Evolutionary conservation across 805 yeast genomes (phyloP).

Genomic region (Pichia pseudocactophila): DNA sequence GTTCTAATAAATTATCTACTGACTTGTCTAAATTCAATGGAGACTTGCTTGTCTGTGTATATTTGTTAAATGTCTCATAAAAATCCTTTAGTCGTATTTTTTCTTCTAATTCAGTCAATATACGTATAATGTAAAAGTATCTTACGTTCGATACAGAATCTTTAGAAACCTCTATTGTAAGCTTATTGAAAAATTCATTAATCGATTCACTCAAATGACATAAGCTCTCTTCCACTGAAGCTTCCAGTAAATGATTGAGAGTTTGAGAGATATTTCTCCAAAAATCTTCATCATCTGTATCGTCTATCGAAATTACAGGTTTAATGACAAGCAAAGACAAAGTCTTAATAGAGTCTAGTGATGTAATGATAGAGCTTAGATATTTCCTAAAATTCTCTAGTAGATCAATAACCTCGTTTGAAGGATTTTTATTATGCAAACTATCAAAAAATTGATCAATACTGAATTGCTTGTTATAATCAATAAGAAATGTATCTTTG

Average conservation of each 20-base stretch:
- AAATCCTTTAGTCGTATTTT: conserved; percentile 15
- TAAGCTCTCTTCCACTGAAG: conserved; percentile 13
- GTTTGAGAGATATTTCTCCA: conserved; percentile 18
- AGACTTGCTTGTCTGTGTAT: neutral
- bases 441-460: conserved; percentile 13
- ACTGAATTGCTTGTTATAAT: conserved; percentile 17
- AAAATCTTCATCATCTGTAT: conserved; percentile 25
- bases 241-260: conserved; percentile 12
- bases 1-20: conserved; percentile 12
- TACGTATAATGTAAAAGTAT: conserved; percentile 20
- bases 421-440: conserved; percentile 13
- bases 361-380: conserved; percentile 13
- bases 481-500: conserved; percentile 17
- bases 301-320: conserved; percentile 30
- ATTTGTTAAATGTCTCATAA: conserved; percentile 5
- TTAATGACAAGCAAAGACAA: conserved; percentile 17
- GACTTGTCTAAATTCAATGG: conserved; percentile 11
- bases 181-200: conserved; percentile 11
- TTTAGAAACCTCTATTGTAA: conserved; percentile 6
- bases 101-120: conserved; percentile 18
- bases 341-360: conserved; percentile 17
- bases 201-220: conserved; percentile 14
- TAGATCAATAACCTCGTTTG: conserved; percentile 1
- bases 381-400: conserved; percentile 13
- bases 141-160: conserved; percentile 10